Percentiles rank a stretch among this genome's conserved stretches.
Evolutionary conservation across 768 basidiomycete genomes (phyloP).

Genomic region (Lactarius sp.): DNA sequence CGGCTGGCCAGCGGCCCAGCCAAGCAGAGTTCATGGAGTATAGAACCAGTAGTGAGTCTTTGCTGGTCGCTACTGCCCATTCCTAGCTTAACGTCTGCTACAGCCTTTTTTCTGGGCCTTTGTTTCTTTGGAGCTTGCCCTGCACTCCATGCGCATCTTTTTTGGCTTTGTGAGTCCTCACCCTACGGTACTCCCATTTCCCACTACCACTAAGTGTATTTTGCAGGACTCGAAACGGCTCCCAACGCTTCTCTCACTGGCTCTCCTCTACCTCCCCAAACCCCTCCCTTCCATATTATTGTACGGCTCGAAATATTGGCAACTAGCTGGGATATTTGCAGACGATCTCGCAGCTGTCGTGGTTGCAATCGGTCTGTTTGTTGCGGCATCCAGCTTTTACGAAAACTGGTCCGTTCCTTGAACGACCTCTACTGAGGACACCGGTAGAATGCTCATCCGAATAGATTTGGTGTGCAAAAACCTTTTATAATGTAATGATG

Average conservation of each 20-base stretch:
- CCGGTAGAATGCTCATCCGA: not conserved
- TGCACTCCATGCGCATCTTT: slow-evolving; percentile 72
- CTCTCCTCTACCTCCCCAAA: slow-evolving; percentile 60
- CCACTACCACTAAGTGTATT: not conserved
- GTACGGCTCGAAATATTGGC: slow-evolving; percentile 60
- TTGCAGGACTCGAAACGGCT: slow-evolving; percentile 53
- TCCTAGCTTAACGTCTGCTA: slow-evolving; percentile 8
- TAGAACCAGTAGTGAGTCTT: slow-evolving; percentile 54
- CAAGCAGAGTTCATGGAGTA: slow-evolving; percentile 37
- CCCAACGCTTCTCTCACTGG: slow-evolving; percentile 54
- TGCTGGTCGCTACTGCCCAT: not conserved
- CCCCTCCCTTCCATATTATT: slow-evolving; percentile 59
- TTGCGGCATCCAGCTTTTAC: slow-evolving; percentile 28
- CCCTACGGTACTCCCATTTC: not conserved
- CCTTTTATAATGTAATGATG: not conserved
- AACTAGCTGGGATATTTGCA: slow-evolving; percentile 60
- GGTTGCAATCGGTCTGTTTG: slow-evolving; percentile 65
- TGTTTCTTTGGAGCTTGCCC: slow-evolving; percentile 59
- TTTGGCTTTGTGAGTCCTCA: slow-evolving; percentile 53
- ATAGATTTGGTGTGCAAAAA: not conserved
- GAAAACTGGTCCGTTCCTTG: slow-evolving; percentile 9
- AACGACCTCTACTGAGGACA: not conserved
- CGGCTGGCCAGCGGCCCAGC: slow-evolving; percentile 41
- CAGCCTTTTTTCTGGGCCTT: slow-evolving; percentile 86
- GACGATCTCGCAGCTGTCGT: slow-evolving; percentile 68